Base-by-base conservation (phyloP, 2,329 filamentous ascomycete species). In the Claviceps fusiformis region DNA sequence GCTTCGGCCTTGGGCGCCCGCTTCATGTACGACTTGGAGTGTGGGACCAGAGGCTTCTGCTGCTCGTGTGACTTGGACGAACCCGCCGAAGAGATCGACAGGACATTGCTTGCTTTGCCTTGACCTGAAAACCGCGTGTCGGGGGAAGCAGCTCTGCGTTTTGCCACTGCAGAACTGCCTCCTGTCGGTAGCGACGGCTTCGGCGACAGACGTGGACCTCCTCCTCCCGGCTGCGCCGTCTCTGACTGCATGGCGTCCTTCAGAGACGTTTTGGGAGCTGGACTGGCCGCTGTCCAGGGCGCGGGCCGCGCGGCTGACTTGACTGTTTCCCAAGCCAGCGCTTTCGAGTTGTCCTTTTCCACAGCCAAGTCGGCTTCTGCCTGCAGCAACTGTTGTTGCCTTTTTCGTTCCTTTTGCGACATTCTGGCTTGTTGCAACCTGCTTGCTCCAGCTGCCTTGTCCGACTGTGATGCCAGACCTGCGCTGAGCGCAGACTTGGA, bases 341-440 rank as follows among this genome's bases (percentile, higher is more conserved):
- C 57, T 33, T 60, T 67, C 13, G 59, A 45, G 37, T 63, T 61
- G 37, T 65, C 64, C n/a, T 64, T 62, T 44, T 64, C 63, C 7
- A 71, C 69, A 8, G 72, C 68, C 37, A 68, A 70, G 57, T 76
- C 71, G 41, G 73, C 66, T 29, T 67, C 71, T 29, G 76, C 71
- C 63, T 87, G 81, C 58, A 82, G 77, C 63, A 89, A 85, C 62
- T 89, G 81, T 62, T 89, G 81, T 60, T 90, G 81, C 65, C 81
- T 87, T 71, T 95, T 97, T 27, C 90, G 83, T 67, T 96, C 91
- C 65, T 93, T 95, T 62, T 97, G 93, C 0, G 91, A 95, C 61
- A 95, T 70, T 66, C 88, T 95, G 0, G 70, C 65, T 17, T 73
- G 71, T 15, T 73, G 71, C 0, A 73, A 62, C 44, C 63, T 68